Evolutionary conservation across 495 filamentous ascomycete genomes (phyloP).

Genomic region (Daldinia decipiens): DNA sequence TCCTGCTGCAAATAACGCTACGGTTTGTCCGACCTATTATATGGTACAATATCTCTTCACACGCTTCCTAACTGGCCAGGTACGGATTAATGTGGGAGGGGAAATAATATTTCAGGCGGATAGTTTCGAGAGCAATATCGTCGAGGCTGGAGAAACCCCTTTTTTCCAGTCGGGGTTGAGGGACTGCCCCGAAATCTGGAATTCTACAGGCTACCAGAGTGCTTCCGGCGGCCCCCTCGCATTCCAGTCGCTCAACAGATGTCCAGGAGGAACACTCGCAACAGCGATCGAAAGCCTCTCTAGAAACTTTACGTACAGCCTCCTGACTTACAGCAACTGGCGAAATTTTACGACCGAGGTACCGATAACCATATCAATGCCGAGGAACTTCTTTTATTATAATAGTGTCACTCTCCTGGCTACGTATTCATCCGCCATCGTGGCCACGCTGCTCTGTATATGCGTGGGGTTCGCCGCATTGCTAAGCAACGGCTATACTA

Average conservation of each 20-base stretch:
- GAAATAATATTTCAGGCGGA: not conserved
- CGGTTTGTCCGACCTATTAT: slow-evolving; percentile 32
- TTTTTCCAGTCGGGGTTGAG: not conserved
- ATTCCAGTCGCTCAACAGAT: not conserved
- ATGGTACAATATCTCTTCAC: slow-evolving; percentile 13
- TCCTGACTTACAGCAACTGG: slow-evolving; percentile 31
- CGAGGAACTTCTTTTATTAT: slow-evolving; percentile 14
- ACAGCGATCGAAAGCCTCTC: slow-evolving; percentile 29
- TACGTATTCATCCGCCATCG: not conserved
- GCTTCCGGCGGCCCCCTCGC: not conserved
- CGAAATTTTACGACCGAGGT: slow-evolving; percentile 5
- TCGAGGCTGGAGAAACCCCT: not conserved
- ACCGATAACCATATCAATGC: slow-evolving; percentile 12
- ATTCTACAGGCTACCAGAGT: not conserved
- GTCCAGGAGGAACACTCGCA: slow-evolving; percentile 22
- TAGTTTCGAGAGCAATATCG: not conserved
- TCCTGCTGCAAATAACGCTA: slow-evolving; percentile 17
- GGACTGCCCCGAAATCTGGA: not conserved
- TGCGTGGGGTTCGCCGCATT: slow-evolving; percentile 19
- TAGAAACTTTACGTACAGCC: slow-evolving; percentile 35
- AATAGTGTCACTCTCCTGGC: not conserved
- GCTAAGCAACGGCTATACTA: slow-evolving; percentile 29
- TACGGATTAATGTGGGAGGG: not conserved
- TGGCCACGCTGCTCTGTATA: slow-evolving; percentile 14
- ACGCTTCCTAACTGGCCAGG: slow-evolving; percentile 1